These are phyloP conservation scores for Glonium stellatum DNA, from an alignment of 495 filamentous ascomycete genomes.

Conservation along the genomic window DNA sequence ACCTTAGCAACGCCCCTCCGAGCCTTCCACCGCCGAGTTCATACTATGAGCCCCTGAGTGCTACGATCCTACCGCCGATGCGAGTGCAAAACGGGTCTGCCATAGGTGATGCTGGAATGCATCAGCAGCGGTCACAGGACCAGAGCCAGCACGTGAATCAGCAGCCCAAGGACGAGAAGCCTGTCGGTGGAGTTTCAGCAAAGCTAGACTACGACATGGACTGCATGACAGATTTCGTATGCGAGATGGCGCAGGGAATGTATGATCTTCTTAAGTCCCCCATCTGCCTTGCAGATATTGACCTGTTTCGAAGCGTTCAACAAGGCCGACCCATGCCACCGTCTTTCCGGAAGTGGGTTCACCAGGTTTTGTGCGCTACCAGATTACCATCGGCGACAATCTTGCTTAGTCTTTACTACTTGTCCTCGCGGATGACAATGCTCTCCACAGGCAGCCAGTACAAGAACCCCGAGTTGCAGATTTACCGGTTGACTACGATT, in stretches of 20 bases:
- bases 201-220: constrained; percentile 99
- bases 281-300: constrained; percentile 63
- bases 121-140: constrained; percentile 28
- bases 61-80: constrained; percentile 35
- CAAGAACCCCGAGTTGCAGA: constrained; percentile 58
- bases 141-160: constrained; percentile 21
- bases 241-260: constrained; percentile 82
- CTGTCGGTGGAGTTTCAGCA: constrained; percentile 78
- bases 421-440: constrained; percentile 73
- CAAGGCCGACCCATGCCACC: constrained; percentile 60
- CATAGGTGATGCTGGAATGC: constrained; percentile 17
- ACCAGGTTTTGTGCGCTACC: constrained; percentile 88
- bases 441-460: constrained; percentile 53
- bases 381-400: constrained; percentile 94
- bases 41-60: constrained; percentile 34
- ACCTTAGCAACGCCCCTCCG: constrained; percentile 16
- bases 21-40: constrained; percentile 26
- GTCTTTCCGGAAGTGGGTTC: constrained; percentile 90
- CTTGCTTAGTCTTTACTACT: constrained; percentile 82
- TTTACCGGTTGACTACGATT: constrained; percentile 88
- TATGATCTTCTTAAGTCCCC: constrained; percentile 57
- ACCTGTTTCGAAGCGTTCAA: constrained; percentile 68
- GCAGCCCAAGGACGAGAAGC: constrained; percentile 37
- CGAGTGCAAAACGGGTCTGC: constrained; percentile 25
- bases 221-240: constrained; percentile 95